phyloP scores from a whole-genome alignment of 805 yeast species.

The Wilhelminamyces savonicus region DNA sequence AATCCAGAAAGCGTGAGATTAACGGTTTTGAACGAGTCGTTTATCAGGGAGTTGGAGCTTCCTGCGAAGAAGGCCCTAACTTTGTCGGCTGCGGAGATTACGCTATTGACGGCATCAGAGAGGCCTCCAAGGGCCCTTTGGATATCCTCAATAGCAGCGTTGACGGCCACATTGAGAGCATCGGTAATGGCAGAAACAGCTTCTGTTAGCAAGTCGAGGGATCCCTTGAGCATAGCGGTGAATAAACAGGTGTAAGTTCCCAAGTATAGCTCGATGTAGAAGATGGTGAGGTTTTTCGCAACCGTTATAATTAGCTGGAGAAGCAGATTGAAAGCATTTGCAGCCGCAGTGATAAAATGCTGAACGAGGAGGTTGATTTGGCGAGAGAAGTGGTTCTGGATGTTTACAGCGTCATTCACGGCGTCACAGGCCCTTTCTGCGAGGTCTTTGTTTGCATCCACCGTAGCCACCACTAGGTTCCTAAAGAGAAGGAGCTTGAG shows the following conservation, averaged over 20 bases:
- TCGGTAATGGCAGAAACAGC: constrained; percentile 68
- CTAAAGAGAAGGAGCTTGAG: no score
- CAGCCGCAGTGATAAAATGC: no score
- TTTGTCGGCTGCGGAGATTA: constrained; percentile 40
- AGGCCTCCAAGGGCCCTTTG: constrained; percentile 62
- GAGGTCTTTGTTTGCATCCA: no score
- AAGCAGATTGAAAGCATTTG: no score
- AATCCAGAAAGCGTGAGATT: constrained; percentile 14
- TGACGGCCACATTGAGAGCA: constrained; percentile 49
- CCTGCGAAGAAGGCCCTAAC: constrained; percentile 48
- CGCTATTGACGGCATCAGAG: constrained; percentile 49
- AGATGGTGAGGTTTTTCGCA: constrained; percentile 52
- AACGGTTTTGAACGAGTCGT: constrained; percentile 46
- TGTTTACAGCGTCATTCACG: no score
- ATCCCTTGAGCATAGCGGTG: constrained; percentile 66
- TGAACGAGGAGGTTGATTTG: no score
- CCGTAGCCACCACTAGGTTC: no score
- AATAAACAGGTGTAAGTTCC: constrained; percentile 87
- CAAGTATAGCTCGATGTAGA: constrained; percentile 63
- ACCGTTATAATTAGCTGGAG: constrained; percentile 47
- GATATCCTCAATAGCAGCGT: constrained; percentile 56
- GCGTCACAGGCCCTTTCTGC: no score
- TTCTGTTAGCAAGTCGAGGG: constrained; percentile 43
- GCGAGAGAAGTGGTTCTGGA: no score
- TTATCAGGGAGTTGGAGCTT: constrained; percentile 15